These are phyloP conservation scores for Penicillium paxilli DNA, from an alignment of 495 filamentous ascomycete genomes.

Conservation along the genomic window DNA sequence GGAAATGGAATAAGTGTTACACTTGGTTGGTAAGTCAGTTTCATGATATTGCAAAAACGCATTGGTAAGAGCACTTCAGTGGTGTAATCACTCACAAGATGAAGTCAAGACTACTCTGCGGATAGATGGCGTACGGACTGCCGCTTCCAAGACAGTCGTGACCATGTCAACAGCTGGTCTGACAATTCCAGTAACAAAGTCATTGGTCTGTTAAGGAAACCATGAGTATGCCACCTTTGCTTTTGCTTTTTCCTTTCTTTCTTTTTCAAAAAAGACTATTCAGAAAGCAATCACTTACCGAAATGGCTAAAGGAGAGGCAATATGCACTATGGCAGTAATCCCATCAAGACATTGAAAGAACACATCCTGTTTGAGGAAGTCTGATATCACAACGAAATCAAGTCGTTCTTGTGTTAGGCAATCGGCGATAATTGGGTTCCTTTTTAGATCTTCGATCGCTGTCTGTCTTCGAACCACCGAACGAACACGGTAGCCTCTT, in stretches of 20 bases:
- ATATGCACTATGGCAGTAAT: conserved; percentile 32
- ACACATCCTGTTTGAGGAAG: conserved; percentile 22
- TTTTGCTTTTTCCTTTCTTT: too few species aligned
- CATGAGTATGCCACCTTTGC: not conserved
- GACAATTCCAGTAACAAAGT: conserved; percentile 25
- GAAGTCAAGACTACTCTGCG: conserved; percentile 48
- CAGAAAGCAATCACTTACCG: not conserved
- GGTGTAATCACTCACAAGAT: conserved; percentile 36
- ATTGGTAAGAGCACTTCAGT: not conserved
- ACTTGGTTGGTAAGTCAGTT: not conserved
- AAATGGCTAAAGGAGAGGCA: conserved; percentile 27
- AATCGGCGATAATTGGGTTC: not conserved
- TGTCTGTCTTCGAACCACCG: conserved; percentile 21
- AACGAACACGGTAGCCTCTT: conserved; percentile 25
- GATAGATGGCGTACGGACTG: conserved; percentile 30
- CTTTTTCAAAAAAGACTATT: too few species aligned
- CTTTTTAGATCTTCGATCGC: conserved; percentile 19
- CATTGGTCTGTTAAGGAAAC: conserved; percentile 9
- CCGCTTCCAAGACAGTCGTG: conserved; percentile 43
- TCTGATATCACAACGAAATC: conserved; percentile 19
- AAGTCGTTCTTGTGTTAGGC: not conserved
- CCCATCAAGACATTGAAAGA: conserved; percentile 21
- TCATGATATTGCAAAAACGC: too few species aligned
- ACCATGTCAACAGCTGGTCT: conserved; percentile 39
- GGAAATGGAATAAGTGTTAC: conserved; percentile 23